These are phyloP conservation scores for Lanmaoa pseudosensibilis DNA, from an alignment of 768 basidiomycete species.

Conservation along the genomic window DNA sequence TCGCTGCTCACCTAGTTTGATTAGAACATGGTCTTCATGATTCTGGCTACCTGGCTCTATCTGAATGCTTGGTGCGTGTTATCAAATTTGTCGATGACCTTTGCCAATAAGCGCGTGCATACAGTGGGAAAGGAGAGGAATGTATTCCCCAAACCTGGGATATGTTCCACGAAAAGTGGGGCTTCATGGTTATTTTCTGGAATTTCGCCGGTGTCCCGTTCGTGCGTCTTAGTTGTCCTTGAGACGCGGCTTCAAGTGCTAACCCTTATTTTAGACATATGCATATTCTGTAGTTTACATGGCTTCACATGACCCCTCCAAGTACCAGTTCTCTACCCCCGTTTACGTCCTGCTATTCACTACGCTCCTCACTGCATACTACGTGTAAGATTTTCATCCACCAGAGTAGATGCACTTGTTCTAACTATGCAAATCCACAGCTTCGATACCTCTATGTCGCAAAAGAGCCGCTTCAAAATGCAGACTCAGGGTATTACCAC, in stretches of 20 bases:
- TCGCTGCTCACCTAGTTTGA: not conserved
- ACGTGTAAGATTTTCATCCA: constrained; percentile 53
- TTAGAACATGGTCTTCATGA: constrained; percentile 97
- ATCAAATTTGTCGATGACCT: not conserved
- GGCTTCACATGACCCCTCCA: constrained; percentile 87
- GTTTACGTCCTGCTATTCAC: constrained; percentile 72
- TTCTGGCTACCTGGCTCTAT: constrained; percentile 93
- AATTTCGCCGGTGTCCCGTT: constrained; percentile 93
- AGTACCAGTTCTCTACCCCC: constrained; percentile 81
- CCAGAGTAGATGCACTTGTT: not conserved
- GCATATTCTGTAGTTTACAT: constrained; percentile 98
- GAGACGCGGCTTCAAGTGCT: not conserved
- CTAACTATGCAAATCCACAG: constrained; percentile 38
- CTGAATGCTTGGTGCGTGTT: constrained; percentile 82
- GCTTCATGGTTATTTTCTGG: constrained; percentile 99
- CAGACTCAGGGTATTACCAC: constrained; percentile 85
- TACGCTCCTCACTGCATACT: constrained; percentile 82
- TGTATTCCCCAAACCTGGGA: constrained; percentile 98
- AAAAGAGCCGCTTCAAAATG: constrained; percentile 98
- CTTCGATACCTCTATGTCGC: constrained; percentile 94
- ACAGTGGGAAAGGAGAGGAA: constrained; percentile 87
- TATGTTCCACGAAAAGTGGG: constrained; percentile 99
- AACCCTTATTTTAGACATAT: constrained; percentile 62
- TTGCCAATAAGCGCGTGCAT: constrained; percentile 1
- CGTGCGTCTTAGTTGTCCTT: constrained; percentile 46